These are phyloP conservation scores for Dianthus caryophyllus DNA, from an alignment of 148 eudicot genomes.

Conservation along the genomic window DNA sequence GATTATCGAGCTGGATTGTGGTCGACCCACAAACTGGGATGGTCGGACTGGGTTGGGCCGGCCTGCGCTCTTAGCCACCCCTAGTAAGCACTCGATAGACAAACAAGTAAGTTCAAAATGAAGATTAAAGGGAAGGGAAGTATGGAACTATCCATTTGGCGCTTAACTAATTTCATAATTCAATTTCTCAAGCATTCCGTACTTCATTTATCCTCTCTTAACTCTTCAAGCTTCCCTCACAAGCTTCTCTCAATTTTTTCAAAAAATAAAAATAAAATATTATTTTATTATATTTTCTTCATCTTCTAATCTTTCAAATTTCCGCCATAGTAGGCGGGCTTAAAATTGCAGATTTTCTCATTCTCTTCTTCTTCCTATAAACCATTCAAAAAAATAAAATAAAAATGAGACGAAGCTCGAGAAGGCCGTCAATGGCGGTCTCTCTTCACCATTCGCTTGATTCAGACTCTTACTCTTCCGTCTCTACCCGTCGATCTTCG, in stretches of 20 bases:
- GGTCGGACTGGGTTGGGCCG: no score
- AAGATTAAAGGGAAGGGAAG: no score
- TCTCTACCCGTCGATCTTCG: slow-evolving; percentile 20
- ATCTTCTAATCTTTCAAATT: neutral
- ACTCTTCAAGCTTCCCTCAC: slow-evolving; percentile 23
- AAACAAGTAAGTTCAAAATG: slow-evolving; percentile 39
- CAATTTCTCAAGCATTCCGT: neutral
- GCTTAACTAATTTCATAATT: neutral
- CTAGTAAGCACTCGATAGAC: no score
- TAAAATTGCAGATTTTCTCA: no score
- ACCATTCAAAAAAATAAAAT: no score
- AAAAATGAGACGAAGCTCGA: slow-evolving; percentile 24
- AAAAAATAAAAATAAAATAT: no score
- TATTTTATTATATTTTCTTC: neutral
- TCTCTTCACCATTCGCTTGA: slow-evolving; percentile 28
- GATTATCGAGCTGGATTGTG: no score
- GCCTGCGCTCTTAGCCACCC: no score
- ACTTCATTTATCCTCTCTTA: neutral
- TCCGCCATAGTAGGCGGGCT: no score
- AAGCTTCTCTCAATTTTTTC: slow-evolving; percentile 19
- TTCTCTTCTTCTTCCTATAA: no score
- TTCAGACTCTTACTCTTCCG: neutral
- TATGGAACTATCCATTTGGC: slow-evolving; percentile 1
- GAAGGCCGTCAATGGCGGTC: slow-evolving; percentile 29
- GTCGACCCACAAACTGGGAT: no score